A percentile compares a stretch with the other conserved stretches of the same genome.
These are phyloP conservation scores for Rheum nobile DNA, from an alignment of 148 eudicot species.

Conservation along the genomic window DNA sequence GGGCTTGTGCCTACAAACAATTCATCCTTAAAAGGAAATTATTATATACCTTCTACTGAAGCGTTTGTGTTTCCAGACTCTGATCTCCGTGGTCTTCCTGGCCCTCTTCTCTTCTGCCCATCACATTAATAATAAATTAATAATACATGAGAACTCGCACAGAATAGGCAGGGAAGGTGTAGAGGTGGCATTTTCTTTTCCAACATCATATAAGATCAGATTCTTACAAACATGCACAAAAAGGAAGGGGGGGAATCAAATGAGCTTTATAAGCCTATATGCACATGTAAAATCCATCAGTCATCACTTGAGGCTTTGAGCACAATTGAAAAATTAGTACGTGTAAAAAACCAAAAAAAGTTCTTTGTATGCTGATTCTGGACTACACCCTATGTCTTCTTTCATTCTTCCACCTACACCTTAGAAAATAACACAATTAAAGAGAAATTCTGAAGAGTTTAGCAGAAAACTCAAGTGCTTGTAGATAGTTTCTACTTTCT, in stretches of 20 bases:
- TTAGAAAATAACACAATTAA: background rate
- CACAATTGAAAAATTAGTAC: background rate
- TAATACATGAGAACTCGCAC: background rate
- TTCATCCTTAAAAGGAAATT: background rate
- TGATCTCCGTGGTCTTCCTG: constrained; percentile 22
- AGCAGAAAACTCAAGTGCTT: background rate
- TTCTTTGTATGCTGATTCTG: background rate
- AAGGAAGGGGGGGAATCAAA: background rate
- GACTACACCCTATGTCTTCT: background rate
- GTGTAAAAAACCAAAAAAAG: background rate
- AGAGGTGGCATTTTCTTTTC: background rate
- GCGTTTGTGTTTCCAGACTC: background rate
- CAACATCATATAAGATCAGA: background rate
- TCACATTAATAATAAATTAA: background rate
- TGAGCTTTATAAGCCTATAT: background rate
- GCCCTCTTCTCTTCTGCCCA: constrained; percentile 6
- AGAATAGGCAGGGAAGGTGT: background rate
- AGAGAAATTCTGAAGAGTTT: background rate
- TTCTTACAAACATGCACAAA: background rate
- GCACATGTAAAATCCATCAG: background rate
- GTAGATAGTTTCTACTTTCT: background rate
- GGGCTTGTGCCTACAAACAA: background rate
- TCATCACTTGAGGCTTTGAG: background rate
- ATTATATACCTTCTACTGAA: constrained; percentile 17
- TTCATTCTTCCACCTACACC: background rate